Evolutionary conservation across 2,329 filamentous ascomycete genomes (phyloP).

Genomic region (Penicillium sp.): DNA sequence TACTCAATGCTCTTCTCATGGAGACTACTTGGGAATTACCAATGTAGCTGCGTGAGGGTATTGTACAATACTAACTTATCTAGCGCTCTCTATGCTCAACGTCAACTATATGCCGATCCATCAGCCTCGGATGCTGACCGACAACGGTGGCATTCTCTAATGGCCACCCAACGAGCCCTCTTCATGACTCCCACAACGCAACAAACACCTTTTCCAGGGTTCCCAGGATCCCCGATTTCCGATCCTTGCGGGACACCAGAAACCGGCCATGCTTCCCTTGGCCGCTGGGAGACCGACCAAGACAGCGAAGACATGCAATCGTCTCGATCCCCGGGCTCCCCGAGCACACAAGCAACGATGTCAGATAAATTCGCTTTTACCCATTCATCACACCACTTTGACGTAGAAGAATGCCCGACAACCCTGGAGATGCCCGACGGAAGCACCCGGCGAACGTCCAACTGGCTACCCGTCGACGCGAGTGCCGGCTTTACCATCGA

Average conservation of each 20-base stretch:
- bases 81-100: neutral
- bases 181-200: conserved; percentile 19
- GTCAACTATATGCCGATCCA: neutral
- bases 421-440: conserved; percentile 39
- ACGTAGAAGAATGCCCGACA: conserved; percentile 21
- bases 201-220: conserved; percentile 1
- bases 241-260: conserved; percentile 29
- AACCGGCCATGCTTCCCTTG: conserved; percentile 22
- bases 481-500: conserved; percentile 33
- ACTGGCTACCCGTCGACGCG: conserved; percentile 37
- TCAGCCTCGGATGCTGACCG: neutral
- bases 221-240: conserved; percentile 19
- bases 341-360: neutral
- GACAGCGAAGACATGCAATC: conserved; percentile 18
- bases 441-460: conserved; percentile 32
- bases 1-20: neutral
- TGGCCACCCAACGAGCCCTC: conserved; percentile 22
- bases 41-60: neutral
- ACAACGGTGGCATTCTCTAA: conserved; percentile 6
- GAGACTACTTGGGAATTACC: accelerated
- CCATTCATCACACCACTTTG: neutral
- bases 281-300: conserved; percentile 25
- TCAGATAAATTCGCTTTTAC: neutral
- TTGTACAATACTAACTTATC: neutral
- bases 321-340: neutral